phyloP scores from a whole-genome alignment of 257 asterid species.

The Knoxia roxburghii region DNA sequence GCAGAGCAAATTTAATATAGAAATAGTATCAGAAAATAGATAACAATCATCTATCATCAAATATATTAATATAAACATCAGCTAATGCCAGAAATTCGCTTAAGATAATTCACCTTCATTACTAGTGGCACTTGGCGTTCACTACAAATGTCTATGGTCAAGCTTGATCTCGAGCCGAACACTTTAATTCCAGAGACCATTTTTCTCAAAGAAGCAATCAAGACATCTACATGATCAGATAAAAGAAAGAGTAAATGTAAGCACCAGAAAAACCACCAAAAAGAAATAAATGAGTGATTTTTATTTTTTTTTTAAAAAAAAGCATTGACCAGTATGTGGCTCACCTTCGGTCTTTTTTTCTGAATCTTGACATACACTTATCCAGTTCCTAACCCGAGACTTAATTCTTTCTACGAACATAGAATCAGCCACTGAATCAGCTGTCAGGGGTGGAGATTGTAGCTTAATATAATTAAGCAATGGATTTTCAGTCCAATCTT shows the following conservation, averaged over 20 bases:
- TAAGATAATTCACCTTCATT: constrained; percentile 44
- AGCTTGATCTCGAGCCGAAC: constrained; percentile 77
- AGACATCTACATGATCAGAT: constrained; percentile 45
- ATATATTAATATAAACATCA: background rate
- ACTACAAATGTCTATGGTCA: constrained; percentile 72
- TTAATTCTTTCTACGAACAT: constrained; percentile 62
- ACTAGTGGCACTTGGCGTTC: constrained; percentile 76
- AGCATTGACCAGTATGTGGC: constrained; percentile 16
- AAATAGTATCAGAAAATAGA: constrained; percentile 18
- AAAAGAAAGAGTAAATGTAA: background rate
- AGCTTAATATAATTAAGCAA: constrained; percentile 19
- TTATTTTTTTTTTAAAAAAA: no score
- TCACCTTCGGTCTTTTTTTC: constrained; percentile 57
- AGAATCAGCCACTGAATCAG: constrained; percentile 75
- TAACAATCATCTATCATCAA: constrained; percentile 1
- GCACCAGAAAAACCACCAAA: background rate
- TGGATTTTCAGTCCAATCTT: constrained; percentile 40
- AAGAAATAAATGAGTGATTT: background rate
- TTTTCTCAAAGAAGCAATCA: constrained; percentile 61
- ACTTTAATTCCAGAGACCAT: constrained; percentile 53
- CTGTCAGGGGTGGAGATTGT: constrained; percentile 30
- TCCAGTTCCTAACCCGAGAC: constrained; percentile 71
- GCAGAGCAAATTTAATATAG: constrained; percentile 29
- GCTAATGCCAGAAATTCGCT: background rate
- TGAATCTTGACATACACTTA: constrained; percentile 42